Percentiles rank a stretch among this genome's conserved stretches.
Evolutionary conservation across 2,329 filamentous ascomycete genomes (phyloP).

Genomic region (Fonsecaea pugnacius): DNA sequence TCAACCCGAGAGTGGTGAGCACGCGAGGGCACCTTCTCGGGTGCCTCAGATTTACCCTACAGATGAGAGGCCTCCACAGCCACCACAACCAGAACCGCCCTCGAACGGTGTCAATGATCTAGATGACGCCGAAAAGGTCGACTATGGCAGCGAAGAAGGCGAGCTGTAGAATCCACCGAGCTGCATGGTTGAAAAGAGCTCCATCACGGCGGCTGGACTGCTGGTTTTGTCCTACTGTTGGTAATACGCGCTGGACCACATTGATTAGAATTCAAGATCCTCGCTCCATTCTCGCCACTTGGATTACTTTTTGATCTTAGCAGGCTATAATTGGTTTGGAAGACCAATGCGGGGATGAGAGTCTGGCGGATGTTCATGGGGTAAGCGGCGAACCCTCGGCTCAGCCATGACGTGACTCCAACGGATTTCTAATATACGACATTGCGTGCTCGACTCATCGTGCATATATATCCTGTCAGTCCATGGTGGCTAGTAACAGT

Average conservation of each 20-base stretch:
- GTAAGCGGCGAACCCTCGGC: constrained; percentile 26
- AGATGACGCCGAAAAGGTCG: constrained; percentile 39
- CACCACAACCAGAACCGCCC: not conserved
- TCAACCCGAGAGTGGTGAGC: constrained; percentile 18
- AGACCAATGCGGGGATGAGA: constrained; percentile 9
- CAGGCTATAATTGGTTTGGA: not conserved
- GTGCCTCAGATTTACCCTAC: constrained; percentile 12
- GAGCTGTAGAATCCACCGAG: constrained; percentile 41
- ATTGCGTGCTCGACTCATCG: constrained; percentile 29
- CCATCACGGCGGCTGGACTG: not conserved
- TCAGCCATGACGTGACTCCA: constrained; percentile 22
- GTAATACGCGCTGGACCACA: not conserved
- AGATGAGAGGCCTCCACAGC: constrained; percentile 16
- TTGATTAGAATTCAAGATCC: constrained; percentile 13
- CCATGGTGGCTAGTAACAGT: not conserved
- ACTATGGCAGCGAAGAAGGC: constrained; percentile 50
- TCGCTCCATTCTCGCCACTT: not conserved
- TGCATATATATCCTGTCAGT: constrained; percentile 15
- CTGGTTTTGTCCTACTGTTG: not conserved
- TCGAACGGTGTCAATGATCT: constrained; percentile 28
- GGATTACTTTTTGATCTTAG: not conserved
- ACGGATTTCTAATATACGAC: constrained; percentile 32
- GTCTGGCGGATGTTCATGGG: constrained; percentile 8
- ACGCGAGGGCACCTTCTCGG: constrained; percentile 4
- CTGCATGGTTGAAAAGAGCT: constrained; percentile 1